Percentiles rank a stretch among this genome's conserved stretches.
phyloP scores from a whole-genome alignment of 345 rosid genomes.

The Salix purpurea region DNA sequence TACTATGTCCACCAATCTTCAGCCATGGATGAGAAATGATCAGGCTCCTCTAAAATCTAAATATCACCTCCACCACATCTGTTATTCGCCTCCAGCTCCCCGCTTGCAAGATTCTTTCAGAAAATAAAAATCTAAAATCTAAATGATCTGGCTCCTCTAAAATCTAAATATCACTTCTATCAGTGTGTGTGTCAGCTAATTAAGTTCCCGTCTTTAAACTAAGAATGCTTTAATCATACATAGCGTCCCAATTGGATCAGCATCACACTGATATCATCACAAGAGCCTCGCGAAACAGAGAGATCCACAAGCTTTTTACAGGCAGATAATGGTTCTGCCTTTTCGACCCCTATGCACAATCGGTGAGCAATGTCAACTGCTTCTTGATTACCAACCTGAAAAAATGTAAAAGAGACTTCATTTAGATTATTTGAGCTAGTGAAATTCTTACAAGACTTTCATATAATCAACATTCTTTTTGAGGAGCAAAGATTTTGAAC shows the following conservation, averaged over 20 bases:
- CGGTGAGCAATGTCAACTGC: slow-evolving; percentile 74
- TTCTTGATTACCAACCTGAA: slow-evolving; percentile 84
- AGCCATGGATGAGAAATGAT: not conserved
- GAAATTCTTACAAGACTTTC: not conserved
- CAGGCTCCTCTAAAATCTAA: not conserved
- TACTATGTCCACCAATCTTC: not conserved
- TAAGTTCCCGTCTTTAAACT: not conserved
- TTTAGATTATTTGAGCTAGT: not conserved
- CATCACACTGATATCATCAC: slow-evolving; percentile 76
- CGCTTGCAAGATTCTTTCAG: not conserved
- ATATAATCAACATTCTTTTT: not conserved
- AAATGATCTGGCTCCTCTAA: too few species aligned
- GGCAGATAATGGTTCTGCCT: slow-evolving; percentile 45
- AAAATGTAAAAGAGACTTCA: not conserved
- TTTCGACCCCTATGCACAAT: slow-evolving; percentile 35
- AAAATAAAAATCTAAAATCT: not conserved
- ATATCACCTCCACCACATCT: not conserved
- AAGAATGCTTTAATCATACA: slow-evolving; percentile 12
- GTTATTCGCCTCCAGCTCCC: not conserved
- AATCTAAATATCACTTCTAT: too few species aligned
- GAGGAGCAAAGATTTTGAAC: not conserved
- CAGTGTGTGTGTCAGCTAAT: not conserved
- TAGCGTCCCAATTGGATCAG: slow-evolving; percentile 47
- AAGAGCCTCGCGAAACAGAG: slow-evolving; percentile 58
- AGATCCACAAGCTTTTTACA: slow-evolving; percentile 77